phyloP scores from a whole-genome alignment of 768 basidiomycete genomes.

The Mycena maculata region DNA sequence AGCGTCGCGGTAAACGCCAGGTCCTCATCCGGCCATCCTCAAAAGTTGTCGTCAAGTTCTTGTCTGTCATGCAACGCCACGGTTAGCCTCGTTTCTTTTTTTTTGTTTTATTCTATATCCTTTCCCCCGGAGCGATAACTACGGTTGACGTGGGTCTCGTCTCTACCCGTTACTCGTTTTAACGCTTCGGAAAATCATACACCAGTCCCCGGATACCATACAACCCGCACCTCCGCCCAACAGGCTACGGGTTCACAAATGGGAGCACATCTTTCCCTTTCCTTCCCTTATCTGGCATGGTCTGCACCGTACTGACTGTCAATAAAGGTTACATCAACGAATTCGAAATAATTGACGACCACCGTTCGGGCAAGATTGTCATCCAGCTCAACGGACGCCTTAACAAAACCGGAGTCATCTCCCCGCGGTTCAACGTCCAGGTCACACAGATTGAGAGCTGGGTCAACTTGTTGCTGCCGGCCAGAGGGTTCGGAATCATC shows the following conservation, averaged over 20 bases:
- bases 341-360: constrained; percentile 99
- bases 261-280: constrained; percentile 58
- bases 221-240: constrained; percentile 58
- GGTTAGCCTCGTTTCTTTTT: constrained; percentile 59
- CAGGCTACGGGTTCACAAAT: constrained; percentile 65
- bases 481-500: constrained; percentile 96
- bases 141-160: constrained; percentile 71
- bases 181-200: constrained; percentile 81
- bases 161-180: constrained; percentile 83
- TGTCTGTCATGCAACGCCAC: constrained; percentile 99
- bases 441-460: constrained; percentile 92
- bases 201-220: constrained; percentile 67
- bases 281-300: constrained; percentile 16
- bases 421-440: constrained; percentile 98
- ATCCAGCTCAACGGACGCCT: constrained; percentile 98
- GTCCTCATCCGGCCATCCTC: constrained; percentile 97
- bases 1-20: constrained; percentile 99
- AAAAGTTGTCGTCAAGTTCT: constrained; percentile 98
- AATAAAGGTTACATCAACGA: constrained; percentile 93
- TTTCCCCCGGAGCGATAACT: constrained; percentile 83
- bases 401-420: constrained; percentile 99
- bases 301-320: constrained; percentile 33
- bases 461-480: constrained; percentile 96
- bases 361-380: constrained; percentile 97
- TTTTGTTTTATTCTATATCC: not conserved